phyloP scores from a whole-genome alignment of 805 yeast genomes.

The Teunomyces kruisii region DNA sequence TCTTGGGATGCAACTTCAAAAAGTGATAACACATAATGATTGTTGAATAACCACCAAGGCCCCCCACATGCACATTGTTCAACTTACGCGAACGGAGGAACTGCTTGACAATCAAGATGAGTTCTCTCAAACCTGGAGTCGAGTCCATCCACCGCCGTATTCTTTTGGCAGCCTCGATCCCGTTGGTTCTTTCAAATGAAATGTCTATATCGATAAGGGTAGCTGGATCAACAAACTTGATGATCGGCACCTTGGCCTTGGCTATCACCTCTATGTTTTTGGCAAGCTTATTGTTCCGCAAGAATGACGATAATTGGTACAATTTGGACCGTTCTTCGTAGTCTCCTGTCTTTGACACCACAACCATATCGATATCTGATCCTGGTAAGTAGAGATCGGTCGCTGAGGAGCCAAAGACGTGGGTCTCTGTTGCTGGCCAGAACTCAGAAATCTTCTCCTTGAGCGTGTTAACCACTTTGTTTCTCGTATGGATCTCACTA shows the following conservation, averaged over 20 bases:
- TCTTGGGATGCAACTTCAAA: conserved; percentile 73
- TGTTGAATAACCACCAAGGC: conserved; percentile 92
- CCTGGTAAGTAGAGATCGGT: conserved; percentile 93
- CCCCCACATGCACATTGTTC: conserved; percentile 89
- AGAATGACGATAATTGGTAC: conserved; percentile 68
- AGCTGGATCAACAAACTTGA: conserved; percentile 77
- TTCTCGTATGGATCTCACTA: conserved; percentile 67
- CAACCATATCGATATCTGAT: conserved; percentile 93
- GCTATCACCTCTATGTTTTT: conserved; percentile 80
- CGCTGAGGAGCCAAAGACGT: conserved; percentile 92
- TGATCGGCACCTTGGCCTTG: conserved; percentile 89
- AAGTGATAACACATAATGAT: conserved; percentile 83
- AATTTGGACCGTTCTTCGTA: conserved; percentile 64
- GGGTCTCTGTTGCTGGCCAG: conserved; percentile 80
- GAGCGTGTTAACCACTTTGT: conserved; percentile 60
- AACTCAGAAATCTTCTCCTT: conserved; percentile 49
- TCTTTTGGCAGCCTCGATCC: conserved; percentile 75
- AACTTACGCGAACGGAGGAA: conserved; percentile 74
- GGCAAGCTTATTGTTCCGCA: conserved; percentile 63
- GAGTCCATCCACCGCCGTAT: conserved; percentile 72
- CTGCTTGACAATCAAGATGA: conserved; percentile 81
- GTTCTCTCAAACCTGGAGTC: conserved; percentile 78
- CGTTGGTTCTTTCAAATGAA: conserved; percentile 84
- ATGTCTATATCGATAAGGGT: conserved; percentile 80
- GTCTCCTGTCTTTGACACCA: conserved; percentile 59